Percentiles rank a stretch among this genome's conserved stretches.
Conservation (phyloP, 805 yeast species). For the Suhomyces sp. region DNA sequence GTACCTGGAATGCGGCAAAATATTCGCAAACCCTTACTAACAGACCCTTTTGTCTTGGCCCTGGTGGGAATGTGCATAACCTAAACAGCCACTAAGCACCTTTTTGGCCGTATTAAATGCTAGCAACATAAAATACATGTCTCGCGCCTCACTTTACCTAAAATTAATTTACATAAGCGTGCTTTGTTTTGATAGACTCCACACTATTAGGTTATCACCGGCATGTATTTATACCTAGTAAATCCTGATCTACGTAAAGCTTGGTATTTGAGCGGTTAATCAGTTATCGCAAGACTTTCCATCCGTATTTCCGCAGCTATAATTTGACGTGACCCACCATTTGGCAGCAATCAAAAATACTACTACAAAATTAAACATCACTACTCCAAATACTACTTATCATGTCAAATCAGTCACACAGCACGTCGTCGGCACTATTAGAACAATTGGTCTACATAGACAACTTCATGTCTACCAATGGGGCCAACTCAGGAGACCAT, state of each 20-base stretch:
- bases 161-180: background rate
- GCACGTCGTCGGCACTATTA: constrained; percentile 45
- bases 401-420: constrained; percentile 3
- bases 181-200: background rate
- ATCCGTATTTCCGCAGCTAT: background rate
- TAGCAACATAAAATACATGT: background rate
- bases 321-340: background rate
- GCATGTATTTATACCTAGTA: constrained; percentile 1
- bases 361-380: no score
- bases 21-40: background rate
- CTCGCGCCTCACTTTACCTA: background rate
- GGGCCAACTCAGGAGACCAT: constrained; percentile 27
- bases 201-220: background rate
- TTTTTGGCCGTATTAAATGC: background rate
- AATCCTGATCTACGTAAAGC: background rate
- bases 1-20: background rate
- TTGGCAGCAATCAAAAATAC: background rate
- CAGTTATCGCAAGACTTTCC: no score
- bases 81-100: background rate
- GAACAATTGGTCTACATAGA: constrained; percentile 82
- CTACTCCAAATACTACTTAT: no score
- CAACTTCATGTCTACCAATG: constrained; percentile 55
- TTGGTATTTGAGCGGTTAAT: background rate
- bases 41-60: background rate
- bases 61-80: background rate